These are phyloP conservation scores for Scutellaria barbata DNA, from an alignment of 257 asterid species.

Conservation along the genomic window DNA sequence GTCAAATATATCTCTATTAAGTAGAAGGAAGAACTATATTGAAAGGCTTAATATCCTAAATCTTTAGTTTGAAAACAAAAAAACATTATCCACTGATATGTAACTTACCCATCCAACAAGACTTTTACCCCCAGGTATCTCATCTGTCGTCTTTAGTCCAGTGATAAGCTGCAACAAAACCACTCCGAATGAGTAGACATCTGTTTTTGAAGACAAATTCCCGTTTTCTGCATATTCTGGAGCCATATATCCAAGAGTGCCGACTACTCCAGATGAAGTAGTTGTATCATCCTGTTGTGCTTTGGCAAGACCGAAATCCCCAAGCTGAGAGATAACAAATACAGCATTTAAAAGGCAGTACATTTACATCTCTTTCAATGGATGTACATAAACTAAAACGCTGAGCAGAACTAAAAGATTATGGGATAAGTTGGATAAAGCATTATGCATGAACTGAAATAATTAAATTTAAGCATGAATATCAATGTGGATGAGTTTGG, in stretches of 20 bases:
- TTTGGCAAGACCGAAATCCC: constrained; percentile 84
- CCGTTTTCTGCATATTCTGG: constrained; percentile 83
- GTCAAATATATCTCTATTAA: constrained; percentile 20
- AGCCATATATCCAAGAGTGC: constrained; percentile 76
- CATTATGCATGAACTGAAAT: neutral
- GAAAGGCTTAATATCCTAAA: neutral
- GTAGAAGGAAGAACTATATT: neutral
- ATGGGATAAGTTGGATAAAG: too few species aligned
- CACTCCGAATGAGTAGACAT: constrained; percentile 77
- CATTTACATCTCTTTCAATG: neutral
- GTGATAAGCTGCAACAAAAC: constrained; percentile 69
- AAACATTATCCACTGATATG: neutral
- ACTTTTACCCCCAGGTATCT: constrained; percentile 57
- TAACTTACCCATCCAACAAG: constrained; percentile 71
- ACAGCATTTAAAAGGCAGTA: neutral
- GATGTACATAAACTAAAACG: neutral
- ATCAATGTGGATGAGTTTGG: neutral
- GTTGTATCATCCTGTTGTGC: constrained; percentile 41
- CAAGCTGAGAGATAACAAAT: constrained; percentile 44
- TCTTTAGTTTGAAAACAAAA: neutral
- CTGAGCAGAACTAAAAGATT: constrained; percentile 1
- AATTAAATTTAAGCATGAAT: neutral
- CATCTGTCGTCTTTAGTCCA: constrained; percentile 60
- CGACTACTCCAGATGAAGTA: constrained; percentile 55
- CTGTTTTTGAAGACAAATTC: constrained; percentile 66